phyloP scores from a whole-genome alignment of 83 land plant species.

The Picea mariana region DNA sequence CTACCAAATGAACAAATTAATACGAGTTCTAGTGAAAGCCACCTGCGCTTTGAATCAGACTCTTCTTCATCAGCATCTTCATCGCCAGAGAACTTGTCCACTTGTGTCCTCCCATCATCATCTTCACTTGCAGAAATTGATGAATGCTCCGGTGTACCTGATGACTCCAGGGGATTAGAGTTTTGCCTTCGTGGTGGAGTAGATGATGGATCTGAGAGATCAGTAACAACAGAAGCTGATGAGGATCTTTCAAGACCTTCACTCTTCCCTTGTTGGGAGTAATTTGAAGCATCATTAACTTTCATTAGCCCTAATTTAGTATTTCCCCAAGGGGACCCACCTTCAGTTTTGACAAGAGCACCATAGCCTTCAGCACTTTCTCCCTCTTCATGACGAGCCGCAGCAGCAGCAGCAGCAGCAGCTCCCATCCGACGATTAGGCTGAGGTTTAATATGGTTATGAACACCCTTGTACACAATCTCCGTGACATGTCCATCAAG shows the following conservation, averaged over 20 bases:
- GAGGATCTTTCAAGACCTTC: slow-evolving; percentile 38
- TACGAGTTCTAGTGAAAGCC: neutral
- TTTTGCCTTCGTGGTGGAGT: slow-evolving; percentile 3
- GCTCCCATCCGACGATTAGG: slow-evolving; percentile 57
- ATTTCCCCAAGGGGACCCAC: slow-evolving; percentile 32
- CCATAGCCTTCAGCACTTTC: slow-evolving; percentile 20
- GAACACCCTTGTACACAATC: slow-evolving; percentile 89
- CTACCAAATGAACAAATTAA: neutral
- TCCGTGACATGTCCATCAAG: slow-evolving; percentile 90
- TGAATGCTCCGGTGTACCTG: slow-evolving; percentile 63
- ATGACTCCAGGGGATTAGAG: slow-evolving; percentile 27
- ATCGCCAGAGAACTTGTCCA: slow-evolving; percentile 30
- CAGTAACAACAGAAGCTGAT: slow-evolving; percentile 19
- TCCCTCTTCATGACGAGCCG: slow-evolving; percentile 13
- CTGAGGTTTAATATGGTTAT: slow-evolving; percentile 75
- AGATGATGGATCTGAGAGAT: slow-evolving; percentile 19
- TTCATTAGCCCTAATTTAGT: slow-evolving; percentile 19
- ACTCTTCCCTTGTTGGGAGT: slow-evolving; percentile 28
- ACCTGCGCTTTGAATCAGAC: slow-evolving; percentile 68
- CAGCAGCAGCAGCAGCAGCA: slow-evolving; percentile 32
- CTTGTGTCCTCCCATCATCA: slow-evolving; percentile 37
- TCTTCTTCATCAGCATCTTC: slow-evolving; percentile 62
- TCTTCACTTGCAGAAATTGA: slow-evolving; percentile 64
- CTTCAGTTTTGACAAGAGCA: slow-evolving; percentile 28
- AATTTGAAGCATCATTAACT: slow-evolving; percentile 14